These are phyloP conservation scores for Suillus luteus DNA, from an alignment of 768 basidiomycete genomes.

Conservation along the genomic window DNA sequence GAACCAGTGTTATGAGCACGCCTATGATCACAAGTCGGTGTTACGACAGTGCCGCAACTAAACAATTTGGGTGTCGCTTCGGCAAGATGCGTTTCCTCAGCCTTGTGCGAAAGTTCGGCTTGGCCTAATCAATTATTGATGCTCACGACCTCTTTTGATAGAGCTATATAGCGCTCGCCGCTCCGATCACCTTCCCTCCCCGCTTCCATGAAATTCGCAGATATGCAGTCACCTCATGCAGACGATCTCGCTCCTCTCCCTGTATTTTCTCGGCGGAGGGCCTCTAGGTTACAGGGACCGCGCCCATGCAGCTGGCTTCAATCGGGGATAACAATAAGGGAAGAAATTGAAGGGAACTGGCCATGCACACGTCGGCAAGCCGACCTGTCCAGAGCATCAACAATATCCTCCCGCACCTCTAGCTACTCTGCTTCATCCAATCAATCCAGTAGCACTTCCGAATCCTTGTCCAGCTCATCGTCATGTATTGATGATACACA, in stretches of 20 bases:
- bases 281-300: slow-evolving; percentile 28
- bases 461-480: slow-evolving; percentile 17
- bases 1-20: background rate
- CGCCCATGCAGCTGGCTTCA: slow-evolving; percentile 29
- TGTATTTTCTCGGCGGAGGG: slow-evolving; percentile 14
- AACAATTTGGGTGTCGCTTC: slow-evolving; percentile 10
- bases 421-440: slow-evolving; percentile 17
- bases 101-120: slow-evolving; percentile 1
- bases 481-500: slow-evolving; percentile 8
- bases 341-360: slow-evolving; percentile 13
- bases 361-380: slow-evolving; percentile 18
- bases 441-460: slow-evolving; percentile 14
- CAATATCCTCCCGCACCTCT: slow-evolving; percentile 20
- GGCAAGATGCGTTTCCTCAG: slow-evolving; percentile 19
- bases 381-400: slow-evolving; percentile 20
- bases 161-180: slow-evolving; percentile 6
- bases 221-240: slow-evolving; percentile 15
- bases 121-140: slow-evolving; percentile 7
- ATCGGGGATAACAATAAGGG: background rate
- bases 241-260: slow-evolving; percentile 15
- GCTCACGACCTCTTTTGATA: background rate
- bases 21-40: slow-evolving; percentile 6
- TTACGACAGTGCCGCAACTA: slow-evolving; percentile 6
- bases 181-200: background rate
- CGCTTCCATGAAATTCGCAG: background rate